A percentile compares a stretch with the other conserved stretches of the same genome.
phyloP scores from a whole-genome alignment of 2,329 filamentous ascomycete species.

The Neoarthrinium moseri region DNA sequence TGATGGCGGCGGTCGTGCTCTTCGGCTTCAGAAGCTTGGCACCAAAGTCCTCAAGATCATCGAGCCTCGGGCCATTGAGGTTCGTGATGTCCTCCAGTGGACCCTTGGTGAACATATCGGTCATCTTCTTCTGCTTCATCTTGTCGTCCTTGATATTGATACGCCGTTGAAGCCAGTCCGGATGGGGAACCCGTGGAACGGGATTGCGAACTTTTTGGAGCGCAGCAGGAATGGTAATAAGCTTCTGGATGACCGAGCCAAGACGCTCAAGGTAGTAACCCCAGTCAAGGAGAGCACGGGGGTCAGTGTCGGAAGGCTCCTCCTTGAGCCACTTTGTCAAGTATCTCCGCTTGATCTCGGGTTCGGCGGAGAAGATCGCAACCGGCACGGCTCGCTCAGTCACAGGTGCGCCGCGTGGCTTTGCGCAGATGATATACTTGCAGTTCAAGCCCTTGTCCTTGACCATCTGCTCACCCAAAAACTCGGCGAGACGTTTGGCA shows the following conservation, averaged over 20 bases:
- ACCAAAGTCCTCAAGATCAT: slow-evolving; percentile 82
- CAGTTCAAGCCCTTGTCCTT: slow-evolving; percentile 99
- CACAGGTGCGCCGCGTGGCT: slow-evolving; percentile 83
- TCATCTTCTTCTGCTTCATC: slow-evolving; percentile 98
- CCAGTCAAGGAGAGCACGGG: slow-evolving; percentile 89
- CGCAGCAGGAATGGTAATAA: slow-evolving; percentile 97
- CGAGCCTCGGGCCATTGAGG: slow-evolving; percentile 51
- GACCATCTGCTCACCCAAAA: slow-evolving; percentile 96
- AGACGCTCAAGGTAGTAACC: slow-evolving; percentile 95
- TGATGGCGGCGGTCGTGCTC: slow-evolving; percentile 52
- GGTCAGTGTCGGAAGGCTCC: slow-evolving; percentile 87
- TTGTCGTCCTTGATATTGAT: slow-evolving; percentile 96
- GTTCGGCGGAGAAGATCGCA: slow-evolving; percentile 94
- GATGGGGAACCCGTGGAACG: slow-evolving; percentile 88
- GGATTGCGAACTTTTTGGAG: slow-evolving; percentile 94
- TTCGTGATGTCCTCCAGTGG: slow-evolving; percentile 74
- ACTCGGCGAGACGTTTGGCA: slow-evolving; percentile 90
- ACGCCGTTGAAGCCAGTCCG: slow-evolving; percentile 91
- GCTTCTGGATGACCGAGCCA: slow-evolving; percentile 95
- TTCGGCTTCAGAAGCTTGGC: slow-evolving; percentile 66
- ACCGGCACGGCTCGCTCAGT: slow-evolving; percentile 94
- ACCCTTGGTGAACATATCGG: slow-evolving; percentile 77
- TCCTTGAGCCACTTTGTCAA: slow-evolving; percentile 95
- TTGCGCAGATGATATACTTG: slow-evolving; percentile 96
- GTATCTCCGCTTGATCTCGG: slow-evolving; percentile 82